Evolutionary conservation across 176 grass and related monocot species (phyloP), one percentile per base, ranked within the genome.

Genomic region (Alopecurus myosuroides): DNA sequence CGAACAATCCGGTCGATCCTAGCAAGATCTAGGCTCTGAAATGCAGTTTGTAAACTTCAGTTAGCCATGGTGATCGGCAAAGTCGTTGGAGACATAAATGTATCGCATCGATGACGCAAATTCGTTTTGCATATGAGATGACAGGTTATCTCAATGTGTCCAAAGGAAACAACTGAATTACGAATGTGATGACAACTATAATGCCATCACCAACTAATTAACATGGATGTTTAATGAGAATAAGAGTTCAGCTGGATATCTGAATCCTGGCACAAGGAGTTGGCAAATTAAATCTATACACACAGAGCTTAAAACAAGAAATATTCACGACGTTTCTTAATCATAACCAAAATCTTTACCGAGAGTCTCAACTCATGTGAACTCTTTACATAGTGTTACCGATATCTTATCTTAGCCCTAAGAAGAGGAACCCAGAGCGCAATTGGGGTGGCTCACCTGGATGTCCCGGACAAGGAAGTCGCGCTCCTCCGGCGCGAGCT

Each of bases 381-480:
- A 80, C 81, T 35, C 44, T 41, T 62, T 40, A 19, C 26, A 14
- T 20, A 60, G 63, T 45, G 35, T 60, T 60, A 33, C 31, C 62
- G 33, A 34, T 15, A 65, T 35, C 62, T 35, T 65, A 87, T 81
- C 57, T 63, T n/a, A 19, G 7, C 36, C 26, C 26, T 15, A 5
- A 71, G 18, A 1, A 2, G 31, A 57, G n/a, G 25, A 69, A 10
- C 50, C 40, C 1, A 3, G 70, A 56, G 23, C 52, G 23, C 31
- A 17, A 87, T 80, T 84, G 85, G 80, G 48, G 13, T 63, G 26
- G 56, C 86, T 85, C 72, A 99, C 97, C 97, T 94, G 91, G 55
- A 99, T 99, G 68, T 99, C 93, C 62, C 86, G 81, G 89, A 96
- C 90, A 69, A 99, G 93, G 60, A 96, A 81, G 46, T 96, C 97